Conservation (phyloP, 1,139 yeast genomes). For the Zygoascus hellenicus region DNA sequence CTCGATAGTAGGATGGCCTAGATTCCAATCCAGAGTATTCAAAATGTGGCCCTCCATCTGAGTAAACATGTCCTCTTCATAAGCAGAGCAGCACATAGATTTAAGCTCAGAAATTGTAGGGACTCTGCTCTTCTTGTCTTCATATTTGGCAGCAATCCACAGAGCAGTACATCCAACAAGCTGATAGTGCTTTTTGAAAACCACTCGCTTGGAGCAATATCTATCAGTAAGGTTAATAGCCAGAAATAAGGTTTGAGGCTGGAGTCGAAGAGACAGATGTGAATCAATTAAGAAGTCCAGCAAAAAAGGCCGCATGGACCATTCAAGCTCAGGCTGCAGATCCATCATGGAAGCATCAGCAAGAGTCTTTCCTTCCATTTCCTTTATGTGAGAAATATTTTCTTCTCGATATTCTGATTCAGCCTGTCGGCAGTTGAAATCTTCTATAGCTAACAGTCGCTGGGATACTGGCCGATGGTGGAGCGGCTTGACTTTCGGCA, state of each 20-base stretch:
- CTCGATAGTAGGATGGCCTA: conserved; percentile 52
- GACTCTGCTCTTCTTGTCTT: conserved; percentile 81
- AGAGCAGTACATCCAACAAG: conserved; percentile 89
- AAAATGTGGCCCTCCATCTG: conserved; percentile 95
- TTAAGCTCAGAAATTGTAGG: conserved; percentile 76
- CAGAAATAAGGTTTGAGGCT: conserved; percentile 75
- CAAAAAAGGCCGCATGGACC: conserved; percentile 90
- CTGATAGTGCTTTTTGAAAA: conserved; percentile 87
- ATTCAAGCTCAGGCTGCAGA: conserved; percentile 85
- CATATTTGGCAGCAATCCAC: conserved; percentile 94
- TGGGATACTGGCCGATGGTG: conserved; percentile 9
- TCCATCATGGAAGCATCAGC: conserved; percentile 62
- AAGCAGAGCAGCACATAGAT: conserved; percentile 80
- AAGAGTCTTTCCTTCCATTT: conserved; percentile 29
- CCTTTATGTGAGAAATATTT: conserved; percentile 31
- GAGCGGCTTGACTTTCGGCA: conserved; percentile 8
- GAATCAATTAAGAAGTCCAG: conserved; percentile 78
- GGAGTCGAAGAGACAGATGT: conserved; percentile 71
- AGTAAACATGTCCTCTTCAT: conserved; percentile 85
- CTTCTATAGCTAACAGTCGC: conserved; percentile 17
- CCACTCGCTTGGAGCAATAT: conserved; percentile 88
- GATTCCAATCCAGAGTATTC: conserved; percentile 79
- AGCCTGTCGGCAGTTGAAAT: conserved; percentile 19
- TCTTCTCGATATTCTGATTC: conserved; percentile 35
- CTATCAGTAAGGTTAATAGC: conserved; percentile 82